phyloP scores from a whole-genome alignment of 257 asterid genomes.

The Mentha longifolia region DNA sequence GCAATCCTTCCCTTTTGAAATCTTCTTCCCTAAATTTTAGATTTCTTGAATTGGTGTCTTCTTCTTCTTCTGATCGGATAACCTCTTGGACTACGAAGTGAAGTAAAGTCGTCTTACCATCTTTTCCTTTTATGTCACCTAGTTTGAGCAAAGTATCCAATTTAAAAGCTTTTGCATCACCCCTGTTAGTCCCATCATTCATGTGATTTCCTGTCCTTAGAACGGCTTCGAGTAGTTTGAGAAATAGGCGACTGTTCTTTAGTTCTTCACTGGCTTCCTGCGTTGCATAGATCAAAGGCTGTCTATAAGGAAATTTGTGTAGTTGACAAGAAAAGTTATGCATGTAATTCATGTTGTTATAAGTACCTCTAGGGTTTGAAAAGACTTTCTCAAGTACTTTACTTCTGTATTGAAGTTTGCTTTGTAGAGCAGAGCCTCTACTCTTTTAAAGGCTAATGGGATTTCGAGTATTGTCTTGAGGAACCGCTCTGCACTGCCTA shows the following conservation, averaged over 20 bases:
- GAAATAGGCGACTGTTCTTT: slow-evolving; percentile 83
- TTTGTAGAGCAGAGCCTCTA: slow-evolving; percentile 81
- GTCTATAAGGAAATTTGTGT: slow-evolving; percentile 6
- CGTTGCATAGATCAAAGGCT: slow-evolving; percentile 7
- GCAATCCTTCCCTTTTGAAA: slow-evolving; percentile 69
- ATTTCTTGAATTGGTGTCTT: slow-evolving; percentile 35
- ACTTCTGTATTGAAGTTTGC: slow-evolving; percentile 84
- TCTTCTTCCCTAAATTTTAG: slow-evolving; percentile 55
- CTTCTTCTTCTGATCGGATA: slow-evolving; percentile 70
- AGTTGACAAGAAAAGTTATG: not conserved
- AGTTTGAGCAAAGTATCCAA: slow-evolving; percentile 80
- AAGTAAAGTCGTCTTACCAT: slow-evolving; percentile 89
- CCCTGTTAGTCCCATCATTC: slow-evolving; percentile 85
- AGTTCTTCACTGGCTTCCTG: slow-evolving; percentile 89
- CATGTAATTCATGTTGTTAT: not conserved
- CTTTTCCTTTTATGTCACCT: slow-evolving; percentile 85
- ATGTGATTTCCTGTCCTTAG: slow-evolving; percentile 82
- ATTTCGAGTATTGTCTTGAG: slow-evolving; percentile 78
- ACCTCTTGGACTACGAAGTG: slow-evolving; percentile 95
- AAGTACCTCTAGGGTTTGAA: slow-evolving; percentile 81
- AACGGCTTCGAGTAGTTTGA: slow-evolving; percentile 90
- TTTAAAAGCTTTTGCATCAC: slow-evolving; percentile 85
- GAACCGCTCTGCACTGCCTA: slow-evolving; percentile 86
- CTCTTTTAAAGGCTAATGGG: slow-evolving; percentile 92
- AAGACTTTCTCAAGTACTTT: slow-evolving; percentile 75